Percentiles rank a stretch among this genome's conserved stretches.
phyloP scores from a whole-genome alignment of 2,329 filamentous ascomycete genomes.

The Neoascochyta sp. region DNA sequence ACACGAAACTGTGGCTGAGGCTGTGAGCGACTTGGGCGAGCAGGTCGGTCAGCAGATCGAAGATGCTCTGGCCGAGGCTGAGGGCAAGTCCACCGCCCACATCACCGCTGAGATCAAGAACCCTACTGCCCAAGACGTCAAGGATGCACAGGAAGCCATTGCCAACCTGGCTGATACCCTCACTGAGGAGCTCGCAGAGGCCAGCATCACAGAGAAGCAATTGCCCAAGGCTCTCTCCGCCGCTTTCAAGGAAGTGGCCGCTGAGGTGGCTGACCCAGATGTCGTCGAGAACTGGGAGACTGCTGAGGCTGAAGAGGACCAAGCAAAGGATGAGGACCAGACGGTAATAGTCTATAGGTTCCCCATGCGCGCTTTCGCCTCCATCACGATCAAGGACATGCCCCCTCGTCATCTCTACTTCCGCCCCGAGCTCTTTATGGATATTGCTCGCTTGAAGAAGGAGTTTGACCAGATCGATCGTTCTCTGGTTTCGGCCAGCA shows the following conservation, averaged over 20 bases:
- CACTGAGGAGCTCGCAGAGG: constrained; percentile 50
- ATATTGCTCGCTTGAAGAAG: constrained; percentile 93
- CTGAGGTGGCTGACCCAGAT: constrained; percentile 52
- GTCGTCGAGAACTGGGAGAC: constrained; percentile 91
- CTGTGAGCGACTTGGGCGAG: constrained; percentile 62
- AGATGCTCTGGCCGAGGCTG: constrained; percentile 57
- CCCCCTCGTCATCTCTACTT: constrained; percentile 60
- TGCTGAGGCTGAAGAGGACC: constrained; percentile 68
- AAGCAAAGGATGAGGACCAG: constrained; percentile 62
- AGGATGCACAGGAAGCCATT: constrained; percentile 54
- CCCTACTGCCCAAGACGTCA: constrained; percentile 45
- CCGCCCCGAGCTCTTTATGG: constrained; percentile 77
- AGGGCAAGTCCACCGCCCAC: constrained; percentile 39
- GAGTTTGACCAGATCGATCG: constrained; percentile 97
- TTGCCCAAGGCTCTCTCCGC: constrained; percentile 53
- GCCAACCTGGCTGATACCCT: constrained; percentile 47
- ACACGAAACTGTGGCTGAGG: constrained; percentile 66
- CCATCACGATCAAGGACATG: constrained; percentile 66
- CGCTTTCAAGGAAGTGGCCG: constrained; percentile 56
- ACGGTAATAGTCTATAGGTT: constrained; percentile 87
- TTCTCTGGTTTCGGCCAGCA: constrained; percentile 82
- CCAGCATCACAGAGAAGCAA: constrained; percentile 52
- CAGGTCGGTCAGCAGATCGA: constrained; percentile 60
- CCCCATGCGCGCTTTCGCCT: constrained; percentile 93
- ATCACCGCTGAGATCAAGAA: constrained; percentile 43